Evolutionary conservation across 192 early-diverging fungal genomes (phyloP).

Genomic region (Phycomyces blakesleeanus): DNA sequence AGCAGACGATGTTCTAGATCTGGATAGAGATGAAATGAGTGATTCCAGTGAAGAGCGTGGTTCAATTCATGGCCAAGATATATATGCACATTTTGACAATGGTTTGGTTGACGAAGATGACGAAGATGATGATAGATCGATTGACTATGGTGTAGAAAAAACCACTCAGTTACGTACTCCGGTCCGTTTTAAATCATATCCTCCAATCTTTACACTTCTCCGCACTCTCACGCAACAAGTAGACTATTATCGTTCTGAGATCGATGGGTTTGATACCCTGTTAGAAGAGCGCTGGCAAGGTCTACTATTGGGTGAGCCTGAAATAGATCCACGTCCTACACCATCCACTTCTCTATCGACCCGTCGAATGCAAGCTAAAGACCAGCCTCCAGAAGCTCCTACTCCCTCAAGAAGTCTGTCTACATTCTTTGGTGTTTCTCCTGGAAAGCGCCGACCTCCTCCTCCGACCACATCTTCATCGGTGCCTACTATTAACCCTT

Average conservation of each 20-base stretch:
- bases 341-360: slow-evolving; percentile 10
- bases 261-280: slow-evolving; percentile 56
- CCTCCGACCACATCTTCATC: neutral
- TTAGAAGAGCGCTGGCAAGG: slow-evolving; percentile 49
- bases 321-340: slow-evolving; percentile 31
- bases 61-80: slow-evolving; percentile 37
- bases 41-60: slow-evolving; percentile 1
- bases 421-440: neutral
- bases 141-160: slow-evolving; percentile 33
- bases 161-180: slow-evolving; percentile 24
- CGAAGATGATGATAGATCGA: slow-evolving; percentile 40
- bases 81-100: slow-evolving; percentile 24
- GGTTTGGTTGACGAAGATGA: slow-evolving; percentile 38
- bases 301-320: slow-evolving; percentile 11
- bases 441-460: neutral
- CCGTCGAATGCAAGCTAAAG: neutral
- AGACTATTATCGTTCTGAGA: slow-evolving; percentile 55
- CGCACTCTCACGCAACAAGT: slow-evolving; percentile 62
- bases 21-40: slow-evolving; percentile 10
- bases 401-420: neutral
- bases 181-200: slow-evolving; percentile 47
- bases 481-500: neutral
- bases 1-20: slow-evolving; percentile 33
- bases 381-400: neutral
- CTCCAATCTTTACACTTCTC: slow-evolving; percentile 64